Evolutionary conservation across 345 rosid species (phyloP).

Genomic region (Populus davidiana): DNA sequence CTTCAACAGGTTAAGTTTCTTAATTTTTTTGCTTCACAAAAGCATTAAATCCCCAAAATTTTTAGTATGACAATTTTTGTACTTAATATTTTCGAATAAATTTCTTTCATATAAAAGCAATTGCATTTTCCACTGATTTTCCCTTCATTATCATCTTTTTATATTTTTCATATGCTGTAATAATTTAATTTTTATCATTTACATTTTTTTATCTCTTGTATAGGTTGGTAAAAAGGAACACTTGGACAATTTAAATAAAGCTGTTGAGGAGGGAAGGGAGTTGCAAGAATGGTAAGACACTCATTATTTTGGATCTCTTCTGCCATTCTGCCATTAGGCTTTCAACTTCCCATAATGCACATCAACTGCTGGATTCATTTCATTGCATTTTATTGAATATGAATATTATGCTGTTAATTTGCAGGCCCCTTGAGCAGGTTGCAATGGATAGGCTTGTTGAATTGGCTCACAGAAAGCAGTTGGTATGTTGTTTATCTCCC

Average conservation of each 20-base stretch:
- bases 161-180: not conserved
- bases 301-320: not conserved
- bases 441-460: slow-evolving; percentile 61
- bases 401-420: slow-evolving; percentile 4
- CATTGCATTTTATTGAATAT: slow-evolving; percentile 3
- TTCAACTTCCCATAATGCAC: not conserved
- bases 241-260: slow-evolving; percentile 30
- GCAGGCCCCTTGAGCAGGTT: slow-evolving; percentile 48
- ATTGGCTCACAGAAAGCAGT: slow-evolving; percentile 47
- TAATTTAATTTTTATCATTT: not conserved
- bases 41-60: not conserved
- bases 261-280: slow-evolving; percentile 31
- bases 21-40: not conserved
- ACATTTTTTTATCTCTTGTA: not conserved
- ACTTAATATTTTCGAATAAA: not conserved
- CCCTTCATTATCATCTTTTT: not conserved
- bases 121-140: not conserved
- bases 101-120: not conserved
- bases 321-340: not conserved
- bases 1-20: slow-evolving; percentile 41
- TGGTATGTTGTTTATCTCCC: slow-evolving; percentile 29
- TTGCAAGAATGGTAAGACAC: slow-evolving; percentile 36
- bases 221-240: slow-evolving; percentile 37
- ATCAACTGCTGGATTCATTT: not conserved
- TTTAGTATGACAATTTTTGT: not conserved